phyloP scores from a whole-genome alignment of 805 yeast species.

The Nakazawaea molendinolei region DNA sequence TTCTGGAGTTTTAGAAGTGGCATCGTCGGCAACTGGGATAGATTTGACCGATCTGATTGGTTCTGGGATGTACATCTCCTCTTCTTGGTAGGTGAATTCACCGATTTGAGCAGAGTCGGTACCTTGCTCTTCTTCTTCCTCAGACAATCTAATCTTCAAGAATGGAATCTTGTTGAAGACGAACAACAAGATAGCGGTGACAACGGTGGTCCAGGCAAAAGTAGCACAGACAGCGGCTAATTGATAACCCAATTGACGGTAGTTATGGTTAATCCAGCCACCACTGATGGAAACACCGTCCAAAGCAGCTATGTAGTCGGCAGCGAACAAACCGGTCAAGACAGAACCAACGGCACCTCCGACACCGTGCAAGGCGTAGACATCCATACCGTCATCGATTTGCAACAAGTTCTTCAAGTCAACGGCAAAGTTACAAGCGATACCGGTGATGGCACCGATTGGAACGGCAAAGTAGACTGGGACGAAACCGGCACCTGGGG shows the following conservation, averaged over 20 bases:
- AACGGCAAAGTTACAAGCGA: constrained; percentile 79
- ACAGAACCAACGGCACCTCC: constrained; percentile 85
- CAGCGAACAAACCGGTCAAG: constrained; percentile 88
- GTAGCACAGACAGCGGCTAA: constrained; percentile 70
- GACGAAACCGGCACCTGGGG: constrained; percentile 96
- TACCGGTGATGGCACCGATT: constrained; percentile 73
- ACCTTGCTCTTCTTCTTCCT: constrained; percentile 84
- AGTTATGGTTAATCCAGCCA: constrained; percentile 86
- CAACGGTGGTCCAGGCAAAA: constrained; percentile 67
- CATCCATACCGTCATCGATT: constrained; percentile 94
- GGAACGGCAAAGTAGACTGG: constrained; percentile 86
- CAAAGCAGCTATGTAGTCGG: constrained; percentile 78
- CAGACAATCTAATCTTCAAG: constrained; percentile 73
- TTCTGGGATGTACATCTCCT: constrained; percentile 63
- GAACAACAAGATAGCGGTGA: constrained; percentile 63
- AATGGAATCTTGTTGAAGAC: constrained; percentile 71
- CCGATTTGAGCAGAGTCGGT: constrained; percentile 89
- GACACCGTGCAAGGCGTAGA: constrained; percentile 87
- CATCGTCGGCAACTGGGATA: constrained; percentile 15
- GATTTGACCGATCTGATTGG: constrained; percentile 58
- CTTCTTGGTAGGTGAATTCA: constrained; percentile 72
- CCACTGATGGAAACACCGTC: constrained; percentile 73
- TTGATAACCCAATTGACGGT: constrained; percentile 81
- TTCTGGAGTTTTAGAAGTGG: constrained; percentile 7
- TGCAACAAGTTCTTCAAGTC: constrained; percentile 65